Evolutionary conservation across 306 rosid species (phyloP).

Genomic region (Cicer arietinum): DNA sequence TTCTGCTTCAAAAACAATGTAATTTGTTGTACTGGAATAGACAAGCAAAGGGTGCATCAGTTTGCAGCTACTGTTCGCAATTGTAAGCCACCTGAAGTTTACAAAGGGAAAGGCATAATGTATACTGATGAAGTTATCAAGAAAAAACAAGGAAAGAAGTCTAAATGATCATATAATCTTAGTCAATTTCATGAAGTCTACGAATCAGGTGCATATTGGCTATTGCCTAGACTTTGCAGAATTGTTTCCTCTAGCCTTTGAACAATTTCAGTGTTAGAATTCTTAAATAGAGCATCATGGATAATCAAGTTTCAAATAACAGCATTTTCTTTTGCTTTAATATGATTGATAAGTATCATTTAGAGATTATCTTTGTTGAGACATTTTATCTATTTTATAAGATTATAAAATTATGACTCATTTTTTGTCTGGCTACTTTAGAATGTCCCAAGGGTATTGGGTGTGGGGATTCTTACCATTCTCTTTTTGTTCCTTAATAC

Average conservation of each 20-base stretch:
- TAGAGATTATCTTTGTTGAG: slow-evolving; percentile 13
- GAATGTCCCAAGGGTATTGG: not conserved
- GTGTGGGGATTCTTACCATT: slow-evolving; percentile 4
- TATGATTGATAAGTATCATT: slow-evolving; percentile 20
- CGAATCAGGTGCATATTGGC: slow-evolving; percentile 15
- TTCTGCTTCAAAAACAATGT: slow-evolving; percentile 94
- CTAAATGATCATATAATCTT: slow-evolving; percentile 59
- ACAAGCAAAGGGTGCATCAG: slow-evolving; percentile 85
- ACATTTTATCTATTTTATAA: not conserved
- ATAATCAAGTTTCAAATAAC: slow-evolving; percentile 28
- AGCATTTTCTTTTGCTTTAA: not conserved
- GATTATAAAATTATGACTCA: not conserved
- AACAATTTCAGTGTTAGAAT: slow-evolving; percentile 13
- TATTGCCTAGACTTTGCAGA: slow-evolving; percentile 22
- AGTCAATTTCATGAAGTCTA: not conserved
- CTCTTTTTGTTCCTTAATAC: slow-evolving; percentile 22
- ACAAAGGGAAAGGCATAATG: slow-evolving; percentile 97
- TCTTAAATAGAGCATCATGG: slow-evolving; percentile 27
- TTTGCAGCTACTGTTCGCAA: slow-evolving; percentile 80
- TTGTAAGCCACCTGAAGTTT: slow-evolving; percentile 89
- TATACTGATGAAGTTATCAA: slow-evolving; percentile 77
- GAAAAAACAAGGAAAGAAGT: slow-evolving; percentile 87
- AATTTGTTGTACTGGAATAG: slow-evolving; percentile 87
- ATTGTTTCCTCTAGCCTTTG: slow-evolving; percentile 26
- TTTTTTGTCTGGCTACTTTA: not conserved